Conservation (phyloP, 768 basidiomycete genomes). For the Porphyrellus cyaneotinctus region DNA sequence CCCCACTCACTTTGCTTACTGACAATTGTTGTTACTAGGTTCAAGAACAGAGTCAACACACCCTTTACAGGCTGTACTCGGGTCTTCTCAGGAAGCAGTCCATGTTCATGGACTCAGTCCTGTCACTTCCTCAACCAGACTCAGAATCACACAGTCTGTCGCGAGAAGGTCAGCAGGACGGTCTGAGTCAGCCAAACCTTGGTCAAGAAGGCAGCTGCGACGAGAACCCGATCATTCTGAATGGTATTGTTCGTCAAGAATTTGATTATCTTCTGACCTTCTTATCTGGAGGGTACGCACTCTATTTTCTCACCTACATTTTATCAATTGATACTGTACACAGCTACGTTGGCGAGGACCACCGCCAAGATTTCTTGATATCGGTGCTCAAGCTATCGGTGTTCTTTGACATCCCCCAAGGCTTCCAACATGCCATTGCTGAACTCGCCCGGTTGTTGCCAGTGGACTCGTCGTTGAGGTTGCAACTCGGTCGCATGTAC, state of each 20-base stretch:
- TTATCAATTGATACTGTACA: not conserved
- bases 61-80: too few relatives aligned
- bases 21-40: too few relatives aligned
- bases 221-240: not conserved
- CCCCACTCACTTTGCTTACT: too few relatives aligned
- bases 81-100: too few relatives aligned
- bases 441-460: not conserved
- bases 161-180: too few relatives aligned
- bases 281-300: not conserved
- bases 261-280: not conserved
- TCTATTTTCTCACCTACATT: not conserved
- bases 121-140: too few relatives aligned
- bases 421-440: not conserved
- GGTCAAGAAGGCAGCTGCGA: not conserved
- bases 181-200: too few relatives aligned
- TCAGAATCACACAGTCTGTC: too few relatives aligned
- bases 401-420: not conserved
- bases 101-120: too few relatives aligned
- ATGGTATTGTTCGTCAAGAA: not conserved
- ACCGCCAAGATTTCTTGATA: not conserved
- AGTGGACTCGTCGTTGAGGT: not conserved
- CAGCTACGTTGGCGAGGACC: not conserved
- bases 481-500: not conserved
- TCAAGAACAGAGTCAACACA: too few relatives aligned
- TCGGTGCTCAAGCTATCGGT: not conserved